Conservation (phyloP, 148 eudicot genomes). For the Nepenthes mirabilis region DNA sequence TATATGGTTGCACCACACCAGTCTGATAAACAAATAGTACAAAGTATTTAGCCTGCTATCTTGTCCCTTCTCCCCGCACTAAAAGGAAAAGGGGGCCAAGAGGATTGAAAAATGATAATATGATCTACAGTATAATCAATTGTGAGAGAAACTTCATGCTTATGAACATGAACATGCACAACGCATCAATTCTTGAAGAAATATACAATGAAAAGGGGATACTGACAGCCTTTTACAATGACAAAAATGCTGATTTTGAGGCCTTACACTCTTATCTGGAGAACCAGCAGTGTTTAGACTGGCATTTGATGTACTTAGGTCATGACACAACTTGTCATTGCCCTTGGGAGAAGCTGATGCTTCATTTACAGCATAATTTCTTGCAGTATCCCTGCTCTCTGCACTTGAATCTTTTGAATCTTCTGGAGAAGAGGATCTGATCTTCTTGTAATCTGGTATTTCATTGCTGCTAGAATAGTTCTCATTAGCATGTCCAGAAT, state of each 20-base stretch:
- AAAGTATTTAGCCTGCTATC: conserved; percentile 3
- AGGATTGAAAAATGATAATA: too few relatives aligned
- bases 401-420: conserved; percentile 16
- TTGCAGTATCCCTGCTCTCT: conserved; percentile 15
- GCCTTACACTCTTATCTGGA: conserved; percentile 32
- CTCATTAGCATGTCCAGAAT: conserved; percentile 11
- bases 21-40: conserved; percentile 21
- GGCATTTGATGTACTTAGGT: conserved; percentile 16
- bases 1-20: conserved; percentile 31
- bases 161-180: too few relatives aligned
- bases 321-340: conserved; percentile 15
- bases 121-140: too few relatives aligned
- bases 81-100: too few relatives aligned
- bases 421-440: conserved; percentile 23
- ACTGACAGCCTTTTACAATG: too few relatives aligned
- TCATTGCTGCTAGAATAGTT: conserved; percentile 14
- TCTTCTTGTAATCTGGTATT: conserved; percentile 17
- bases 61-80: neutral
- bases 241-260: neutral
- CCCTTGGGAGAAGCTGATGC: conserved; percentile 11
- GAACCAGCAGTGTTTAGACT: conserved; percentile 17
- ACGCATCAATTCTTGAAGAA: too few relatives aligned
- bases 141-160: too few relatives aligned
- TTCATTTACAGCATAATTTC: conserved; percentile 14
- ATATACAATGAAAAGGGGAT: neutral